These are phyloP conservation scores for Rhizophagus clarus DNA, from an alignment of 192 early-diverging fungal genomes.

Conservation along the genomic window DNA sequence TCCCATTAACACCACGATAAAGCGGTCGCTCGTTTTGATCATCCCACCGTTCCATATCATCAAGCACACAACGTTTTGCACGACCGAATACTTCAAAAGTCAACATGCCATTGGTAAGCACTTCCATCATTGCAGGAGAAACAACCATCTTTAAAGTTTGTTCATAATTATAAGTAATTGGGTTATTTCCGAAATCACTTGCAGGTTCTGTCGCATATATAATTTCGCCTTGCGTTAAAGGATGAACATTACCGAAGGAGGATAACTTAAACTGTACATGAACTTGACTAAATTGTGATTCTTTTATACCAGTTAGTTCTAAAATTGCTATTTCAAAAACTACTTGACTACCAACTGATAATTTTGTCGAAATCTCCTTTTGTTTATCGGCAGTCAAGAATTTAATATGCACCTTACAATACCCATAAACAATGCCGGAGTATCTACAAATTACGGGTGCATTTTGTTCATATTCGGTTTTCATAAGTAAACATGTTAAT, in stretches of 20 bases:
- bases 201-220: slow-evolving; percentile 63
- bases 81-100: slow-evolving; percentile 58
- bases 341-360: slow-evolving; percentile 53
- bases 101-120: slow-evolving; percentile 41
- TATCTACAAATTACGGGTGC: slow-evolving; percentile 49
- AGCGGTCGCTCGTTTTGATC: slow-evolving; percentile 43
- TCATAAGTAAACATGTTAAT: slow-evolving; percentile 45
- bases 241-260: slow-evolving; percentile 55
- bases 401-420: slow-evolving; percentile 45
- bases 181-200: slow-evolving; percentile 52
- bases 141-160: slow-evolving; percentile 50
- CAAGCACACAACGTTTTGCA: slow-evolving; percentile 40
- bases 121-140: slow-evolving; percentile 44
- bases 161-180: slow-evolving; percentile 55
- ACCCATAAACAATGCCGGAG: slow-evolving; percentile 47
- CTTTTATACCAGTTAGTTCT: slow-evolving; percentile 59
- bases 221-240: slow-evolving; percentile 47
- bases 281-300: slow-evolving; percentile 65
- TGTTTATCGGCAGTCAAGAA: slow-evolving; percentile 38
- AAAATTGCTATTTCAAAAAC: slow-evolving; percentile 68
- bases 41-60: slow-evolving; percentile 56
- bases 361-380: slow-evolving; percentile 8
- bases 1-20: slow-evolving; percentile 47
- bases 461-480: slow-evolving; percentile 47
- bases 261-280: slow-evolving; percentile 73